Conservation (phyloP, 2,329 filamentous ascomycete species). For the Phialophora tarda region DNA sequence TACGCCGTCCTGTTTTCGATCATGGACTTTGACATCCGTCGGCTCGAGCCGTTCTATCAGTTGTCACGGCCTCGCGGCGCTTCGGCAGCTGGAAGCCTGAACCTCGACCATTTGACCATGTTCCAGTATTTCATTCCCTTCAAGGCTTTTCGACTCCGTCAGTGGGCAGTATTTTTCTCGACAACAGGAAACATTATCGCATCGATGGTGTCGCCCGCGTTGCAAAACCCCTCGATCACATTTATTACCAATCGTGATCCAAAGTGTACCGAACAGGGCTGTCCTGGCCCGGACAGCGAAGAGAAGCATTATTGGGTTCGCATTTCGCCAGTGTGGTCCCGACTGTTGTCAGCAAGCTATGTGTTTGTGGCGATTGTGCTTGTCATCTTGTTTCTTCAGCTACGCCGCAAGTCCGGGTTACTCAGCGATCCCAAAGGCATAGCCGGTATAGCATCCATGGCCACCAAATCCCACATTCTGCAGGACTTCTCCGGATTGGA, state of each 20-base stretch:
- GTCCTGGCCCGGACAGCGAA: constrained; percentile 5
- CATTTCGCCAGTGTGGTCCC: constrained; percentile 53
- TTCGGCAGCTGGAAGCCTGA: constrained; percentile 48
- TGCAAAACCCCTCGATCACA: constrained; percentile 54
- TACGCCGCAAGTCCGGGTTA: constrained; percentile 56
- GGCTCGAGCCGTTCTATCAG: constrained; percentile 58
- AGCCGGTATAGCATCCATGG: constrained; percentile 58
- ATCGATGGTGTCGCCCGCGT: constrained; percentile 52
- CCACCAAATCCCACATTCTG: constrained; percentile 57
- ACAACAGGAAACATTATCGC: constrained; percentile 54
- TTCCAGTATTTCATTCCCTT: constrained; percentile 55
- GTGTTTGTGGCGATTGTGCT: constrained; percentile 51
- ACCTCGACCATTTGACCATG: constrained; percentile 57
- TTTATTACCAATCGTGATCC: constrained; percentile 47
- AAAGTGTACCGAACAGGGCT: constrained; percentile 38
- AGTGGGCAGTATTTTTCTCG: constrained; percentile 56
- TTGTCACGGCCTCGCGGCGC: constrained; percentile 45
- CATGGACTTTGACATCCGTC: constrained; percentile 57
- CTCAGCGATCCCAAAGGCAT: constrained; percentile 57
- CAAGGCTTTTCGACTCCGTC: constrained; percentile 52
- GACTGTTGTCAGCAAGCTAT: constrained; percentile 50
- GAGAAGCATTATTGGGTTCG: constrained; percentile 47
- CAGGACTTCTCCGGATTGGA: constrained; percentile 56
- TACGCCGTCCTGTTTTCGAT: constrained; percentile 59
- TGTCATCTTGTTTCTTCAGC: constrained; percentile 50